These are phyloP conservation scores for Scutellaria galericulata DNA, from an alignment of 257 asterid genomes.

Conservation along the genomic window DNA sequence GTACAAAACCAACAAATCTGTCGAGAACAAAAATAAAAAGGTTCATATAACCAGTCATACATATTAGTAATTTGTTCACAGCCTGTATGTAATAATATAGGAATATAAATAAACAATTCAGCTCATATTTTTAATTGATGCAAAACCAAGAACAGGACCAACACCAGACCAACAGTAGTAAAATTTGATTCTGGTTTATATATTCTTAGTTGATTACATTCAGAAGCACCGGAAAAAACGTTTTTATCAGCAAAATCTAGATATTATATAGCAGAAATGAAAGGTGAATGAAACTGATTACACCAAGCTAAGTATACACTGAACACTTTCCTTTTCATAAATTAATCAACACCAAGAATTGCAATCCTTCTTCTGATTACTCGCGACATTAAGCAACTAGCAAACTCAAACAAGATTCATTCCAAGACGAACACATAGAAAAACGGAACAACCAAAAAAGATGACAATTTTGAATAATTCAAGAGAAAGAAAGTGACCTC, in stretches of 20 bases:
- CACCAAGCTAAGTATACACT: background rate
- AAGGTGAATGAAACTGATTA: background rate
- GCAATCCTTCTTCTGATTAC: background rate
- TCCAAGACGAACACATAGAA: background rate
- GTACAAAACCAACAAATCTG: background rate
- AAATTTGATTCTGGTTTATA: background rate
- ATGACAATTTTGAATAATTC: background rate
- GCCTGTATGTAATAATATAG: background rate
- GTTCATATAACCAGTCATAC: background rate
- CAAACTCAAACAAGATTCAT: slow-evolving; percentile 13
- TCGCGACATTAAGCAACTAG: background rate
- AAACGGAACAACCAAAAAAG: background rate
- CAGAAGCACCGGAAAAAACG: background rate
- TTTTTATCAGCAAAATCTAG: background rate
- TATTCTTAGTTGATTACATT: background rate
- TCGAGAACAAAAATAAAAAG: background rate
- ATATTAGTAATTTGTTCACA: background rate
- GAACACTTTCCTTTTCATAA: background rate
- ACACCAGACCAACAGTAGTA: background rate
- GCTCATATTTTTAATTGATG: background rate
- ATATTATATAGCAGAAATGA: slow-evolving; percentile 6
- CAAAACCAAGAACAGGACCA: background rate
- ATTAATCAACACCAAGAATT: background rate
- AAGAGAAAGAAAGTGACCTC: slow-evolving; percentile 49
- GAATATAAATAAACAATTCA: background rate